Base-by-base conservation (phyloP, 345 rosid genomes). In the Cardamine chenopodiifolia region DNA sequence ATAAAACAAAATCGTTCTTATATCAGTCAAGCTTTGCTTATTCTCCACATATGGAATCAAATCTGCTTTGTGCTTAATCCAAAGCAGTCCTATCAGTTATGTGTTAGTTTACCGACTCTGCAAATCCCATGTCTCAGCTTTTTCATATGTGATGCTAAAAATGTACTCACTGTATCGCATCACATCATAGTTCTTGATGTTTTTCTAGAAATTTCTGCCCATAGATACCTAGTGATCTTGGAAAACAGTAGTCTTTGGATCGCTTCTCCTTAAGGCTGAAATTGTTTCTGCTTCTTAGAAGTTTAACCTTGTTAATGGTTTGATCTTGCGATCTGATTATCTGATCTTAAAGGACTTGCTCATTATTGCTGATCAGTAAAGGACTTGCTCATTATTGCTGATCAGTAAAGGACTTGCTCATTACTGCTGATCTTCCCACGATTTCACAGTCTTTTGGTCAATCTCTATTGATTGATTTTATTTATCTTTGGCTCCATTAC, bases 11-110 rank as follows among this genome's bases (percentile, higher is more conserved):
- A 40, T 49, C 55, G 20, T 71, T 71, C 25, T 29, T 68, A 17
- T 74, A 32, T 68, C 61, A 62, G 6, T 39, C 62, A 26, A 47
- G 44, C 45, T 67, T 66, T 75, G 45, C 35, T 28, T 68, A 18
- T 29, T 50, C 74, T 28, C 54, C 32, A 2, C 28, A 53, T 32
- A 67, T 81, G 79, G 63, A 73, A 55, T 59, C 71, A 19, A 64
- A 25, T 73, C 83, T 74, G 57, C 71, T 55, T 42, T 71, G 12
- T 81, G 84, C 68, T 57, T 61, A 66, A 52, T 80, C 60, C 76
- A 56, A 64, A 65, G 37, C 63, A 65, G 22, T n/a, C 67, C 47
- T 44, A n/a, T 26, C 62, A 53, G 34, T 64, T 64, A 58, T 62
- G 35, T 63, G 63, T 31, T 68, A 39, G 42, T 39, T 35, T 48